These are phyloP conservation scores for Zhuliangozyma parablackwelliae DNA, from an alignment of 1,139 yeast genomes.

Conservation along the genomic window DNA sequence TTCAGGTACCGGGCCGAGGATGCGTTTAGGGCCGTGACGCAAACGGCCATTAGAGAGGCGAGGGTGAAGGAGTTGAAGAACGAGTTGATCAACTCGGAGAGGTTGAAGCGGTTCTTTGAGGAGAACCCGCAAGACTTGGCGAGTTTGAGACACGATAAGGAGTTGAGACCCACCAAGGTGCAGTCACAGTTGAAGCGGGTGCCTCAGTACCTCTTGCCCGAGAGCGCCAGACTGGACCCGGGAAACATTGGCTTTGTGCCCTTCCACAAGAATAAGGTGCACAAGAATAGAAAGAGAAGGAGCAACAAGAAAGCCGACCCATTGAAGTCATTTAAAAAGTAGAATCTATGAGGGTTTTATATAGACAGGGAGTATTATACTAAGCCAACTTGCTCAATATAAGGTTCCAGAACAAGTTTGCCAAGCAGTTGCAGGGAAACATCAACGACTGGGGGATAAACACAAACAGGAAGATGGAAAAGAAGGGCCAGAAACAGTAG, in stretches of 20 bases:
- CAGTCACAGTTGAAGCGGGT: slow-evolving; percentile 87
- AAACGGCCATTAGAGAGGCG: slow-evolving; percentile 87
- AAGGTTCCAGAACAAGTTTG: slow-evolving; percentile 54
- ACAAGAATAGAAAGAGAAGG: slow-evolving; percentile 36
- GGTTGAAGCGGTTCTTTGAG: slow-evolving; percentile 89
- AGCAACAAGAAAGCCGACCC: slow-evolving; percentile 59
- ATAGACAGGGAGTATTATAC: background rate
- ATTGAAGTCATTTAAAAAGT: slow-evolving; percentile 46
- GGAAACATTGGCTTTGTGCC: slow-evolving; percentile 74
- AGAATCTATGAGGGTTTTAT: no score
- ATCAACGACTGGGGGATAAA: slow-evolving; percentile 44
- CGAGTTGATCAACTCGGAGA: slow-evolving; percentile 84
- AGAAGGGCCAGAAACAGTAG: slow-evolving; percentile 57
- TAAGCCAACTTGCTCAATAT: slow-evolving; percentile 36
- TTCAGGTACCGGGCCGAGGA: slow-evolving; percentile 97
- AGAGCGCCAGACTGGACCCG: slow-evolving; percentile 59
- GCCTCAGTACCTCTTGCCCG: slow-evolving; percentile 88
- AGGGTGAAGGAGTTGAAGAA: slow-evolving; percentile 84
- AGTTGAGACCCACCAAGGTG: slow-evolving; percentile 74
- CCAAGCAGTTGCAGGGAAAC: slow-evolving; percentile 57
- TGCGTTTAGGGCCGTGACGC: slow-evolving; percentile 93
- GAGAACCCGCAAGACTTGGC: slow-evolving; percentile 96
- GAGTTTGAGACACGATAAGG: slow-evolving; percentile 87
- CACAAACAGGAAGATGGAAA: slow-evolving; percentile 47
- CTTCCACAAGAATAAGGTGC: slow-evolving; percentile 54